Evolutionary conservation across 2,329 filamentous ascomycete species (phyloP).

Genomic region (Pyrenochaeta sp.): DNA sequence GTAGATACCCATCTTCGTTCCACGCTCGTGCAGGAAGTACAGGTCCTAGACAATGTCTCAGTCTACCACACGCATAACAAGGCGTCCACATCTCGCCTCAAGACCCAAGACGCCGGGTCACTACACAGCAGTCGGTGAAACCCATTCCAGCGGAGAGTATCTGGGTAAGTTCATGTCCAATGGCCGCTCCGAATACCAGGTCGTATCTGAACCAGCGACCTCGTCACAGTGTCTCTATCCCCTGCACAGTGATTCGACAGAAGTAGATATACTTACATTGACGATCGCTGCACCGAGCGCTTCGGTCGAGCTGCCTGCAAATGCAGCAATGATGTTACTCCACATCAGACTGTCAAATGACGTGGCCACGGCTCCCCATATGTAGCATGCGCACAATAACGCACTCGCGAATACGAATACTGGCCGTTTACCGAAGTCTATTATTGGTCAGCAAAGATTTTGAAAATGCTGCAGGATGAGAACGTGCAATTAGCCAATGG

Average conservation of each 20-base stretch:
- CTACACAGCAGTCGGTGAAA: background rate
- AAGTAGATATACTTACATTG: slow-evolving; percentile 29
- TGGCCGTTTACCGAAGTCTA: slow-evolving; percentile 57
- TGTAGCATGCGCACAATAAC: slow-evolving; percentile 56
- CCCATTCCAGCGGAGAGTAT: background rate
- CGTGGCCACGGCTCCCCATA: slow-evolving; percentile 57
- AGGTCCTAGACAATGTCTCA: slow-evolving; percentile 33
- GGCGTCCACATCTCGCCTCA: background rate
- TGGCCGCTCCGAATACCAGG: background rate
- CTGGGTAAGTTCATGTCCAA: background rate
- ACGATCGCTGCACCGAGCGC: slow-evolving; percentile 54
- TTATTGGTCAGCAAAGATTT: background rate
- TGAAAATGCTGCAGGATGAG: background rate
- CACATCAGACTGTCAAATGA: slow-evolving; percentile 56
- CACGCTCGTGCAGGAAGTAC: slow-evolving; percentile 47
- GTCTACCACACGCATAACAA: slow-evolving; percentile 3
- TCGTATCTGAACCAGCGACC: slow-evolving; percentile 12
- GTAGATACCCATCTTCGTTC: slow-evolving; percentile 48
- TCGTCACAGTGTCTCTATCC: background rate
- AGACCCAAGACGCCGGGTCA: background rate
- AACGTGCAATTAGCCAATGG: slow-evolving; percentile 52
- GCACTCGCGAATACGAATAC: slow-evolving; percentile 56
- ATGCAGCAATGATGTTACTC: slow-evolving; percentile 57
- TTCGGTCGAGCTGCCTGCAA: slow-evolving; percentile 57
- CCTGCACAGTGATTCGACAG: background rate